Conservation (phyloP, 1,139 yeast genomes). For the Yamadazyma diospyri region DNA sequence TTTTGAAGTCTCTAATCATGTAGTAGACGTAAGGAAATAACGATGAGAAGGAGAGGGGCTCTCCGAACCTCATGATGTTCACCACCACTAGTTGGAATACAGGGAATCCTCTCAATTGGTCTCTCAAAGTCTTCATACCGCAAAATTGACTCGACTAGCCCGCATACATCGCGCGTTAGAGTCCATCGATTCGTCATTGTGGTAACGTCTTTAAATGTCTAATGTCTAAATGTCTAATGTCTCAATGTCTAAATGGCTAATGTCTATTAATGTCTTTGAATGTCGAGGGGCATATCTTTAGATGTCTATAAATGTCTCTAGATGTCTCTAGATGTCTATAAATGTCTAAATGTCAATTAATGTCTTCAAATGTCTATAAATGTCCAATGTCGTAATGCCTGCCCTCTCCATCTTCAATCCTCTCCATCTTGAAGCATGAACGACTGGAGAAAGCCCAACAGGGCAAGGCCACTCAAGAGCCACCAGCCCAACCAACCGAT, state of each 20-base stretch:
- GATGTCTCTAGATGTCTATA: too few species aligned
- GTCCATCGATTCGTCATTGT: too few species aligned
- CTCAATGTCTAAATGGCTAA: too few species aligned
- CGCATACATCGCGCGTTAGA: slow-evolving; percentile 1
- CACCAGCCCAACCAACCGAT: slow-evolving; percentile 54
- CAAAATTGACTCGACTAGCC: not conserved
- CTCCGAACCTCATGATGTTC: slow-evolving; percentile 49
- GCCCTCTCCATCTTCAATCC: too few species aligned
- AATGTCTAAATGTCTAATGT: too few species aligned
- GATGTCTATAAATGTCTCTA: too few species aligned
- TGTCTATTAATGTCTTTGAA: too few species aligned
- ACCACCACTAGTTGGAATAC: slow-evolving; percentile 46
- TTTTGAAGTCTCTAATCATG: slow-evolving; percentile 57
- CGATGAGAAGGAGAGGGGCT: slow-evolving; percentile 63
- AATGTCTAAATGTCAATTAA: too few species aligned
- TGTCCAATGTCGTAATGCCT: too few species aligned
- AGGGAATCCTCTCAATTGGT: slow-evolving; percentile 43
- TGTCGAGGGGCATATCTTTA: too few species aligned
- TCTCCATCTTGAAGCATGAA: slow-evolving; percentile 23
- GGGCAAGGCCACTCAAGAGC: slow-evolving; percentile 33
- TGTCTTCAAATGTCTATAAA: not conserved
- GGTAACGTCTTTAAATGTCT: too few species aligned
- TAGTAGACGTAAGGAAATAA: slow-evolving; percentile 62
- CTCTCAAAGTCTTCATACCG: slow-evolving; percentile 15
- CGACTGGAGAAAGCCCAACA: slow-evolving; percentile 29